A percentile compares a stretch with the other conserved stretches of the same genome.
phyloP scores from a whole-genome alignment of 495 filamentous ascomycete species.

The Antarctomyces pellizariae region DNA sequence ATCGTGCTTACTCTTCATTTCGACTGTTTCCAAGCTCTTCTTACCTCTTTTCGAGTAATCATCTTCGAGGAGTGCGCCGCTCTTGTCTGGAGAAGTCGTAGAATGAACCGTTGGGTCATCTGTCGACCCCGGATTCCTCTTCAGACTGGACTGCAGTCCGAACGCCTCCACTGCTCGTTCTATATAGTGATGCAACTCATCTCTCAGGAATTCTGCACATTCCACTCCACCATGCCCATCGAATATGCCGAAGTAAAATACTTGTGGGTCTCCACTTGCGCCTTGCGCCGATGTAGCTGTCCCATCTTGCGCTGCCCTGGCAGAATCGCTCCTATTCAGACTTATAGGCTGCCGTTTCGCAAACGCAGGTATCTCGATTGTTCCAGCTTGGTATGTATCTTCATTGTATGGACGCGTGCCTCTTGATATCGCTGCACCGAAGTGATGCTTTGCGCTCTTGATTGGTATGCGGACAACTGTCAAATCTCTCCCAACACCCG shows the following conservation, averaged over 20 bases:
- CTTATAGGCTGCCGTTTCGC: constrained; percentile 58
- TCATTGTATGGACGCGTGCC: constrained; percentile 77
- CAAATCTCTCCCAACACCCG: constrained; percentile 39
- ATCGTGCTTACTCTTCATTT: constrained; percentile 18
- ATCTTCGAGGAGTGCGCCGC: too few species aligned
- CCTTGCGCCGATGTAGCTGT: constrained; percentile 42
- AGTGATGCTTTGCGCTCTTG: constrained; percentile 86
- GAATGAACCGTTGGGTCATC: too few species aligned
- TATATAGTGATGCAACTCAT: constrained; percentile 69
- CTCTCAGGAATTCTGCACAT: constrained; percentile 67
- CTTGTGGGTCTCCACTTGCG: constrained; percentile 68
- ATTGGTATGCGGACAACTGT: constrained; percentile 97
- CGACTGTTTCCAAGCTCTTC: constrained; percentile 14
- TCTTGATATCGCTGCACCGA: constrained; percentile 54
- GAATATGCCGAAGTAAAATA: constrained; percentile 93
- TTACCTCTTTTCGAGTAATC: constrained; percentile 7
- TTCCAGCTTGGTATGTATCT: constrained; percentile 85
- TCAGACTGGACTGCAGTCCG: constrained; percentile 46
- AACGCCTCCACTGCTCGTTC: constrained; percentile 57
- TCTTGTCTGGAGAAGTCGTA: too few species aligned
- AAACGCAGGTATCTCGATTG: constrained; percentile 78
- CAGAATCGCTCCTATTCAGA: constrained; percentile 21
- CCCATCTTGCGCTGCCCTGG: constrained; percentile 13
- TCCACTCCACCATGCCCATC: constrained; percentile 87
- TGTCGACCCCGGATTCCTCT: constrained; percentile 9